Conservation (phyloP, 768 basidiomycete genomes). For the Suillus americanus region DNA sequence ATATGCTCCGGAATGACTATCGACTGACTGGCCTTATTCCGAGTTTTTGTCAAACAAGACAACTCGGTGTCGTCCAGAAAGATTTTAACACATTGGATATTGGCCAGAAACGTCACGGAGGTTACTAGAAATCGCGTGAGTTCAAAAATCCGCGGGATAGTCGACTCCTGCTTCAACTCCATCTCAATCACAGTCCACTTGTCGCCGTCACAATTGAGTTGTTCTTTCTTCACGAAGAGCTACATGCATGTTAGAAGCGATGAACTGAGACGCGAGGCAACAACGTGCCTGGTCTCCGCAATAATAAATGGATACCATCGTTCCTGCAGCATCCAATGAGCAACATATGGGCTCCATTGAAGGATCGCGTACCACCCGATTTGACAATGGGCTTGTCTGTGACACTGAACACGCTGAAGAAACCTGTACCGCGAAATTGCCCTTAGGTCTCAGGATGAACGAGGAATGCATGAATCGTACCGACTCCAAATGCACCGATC, state of each 20-base stretch:
- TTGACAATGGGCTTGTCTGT: conserved; percentile 27
- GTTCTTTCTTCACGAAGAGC: conserved; percentile 1
- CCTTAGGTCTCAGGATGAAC: background rate
- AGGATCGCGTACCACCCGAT: conserved; percentile 14
- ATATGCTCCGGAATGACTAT: background rate
- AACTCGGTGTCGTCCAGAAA: background rate
- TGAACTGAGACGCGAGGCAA: background rate
- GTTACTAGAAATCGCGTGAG: conserved; percentile 48
- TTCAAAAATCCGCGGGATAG: conserved; percentile 44
- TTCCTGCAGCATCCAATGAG: background rate
- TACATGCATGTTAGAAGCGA: conserved; percentile 2
- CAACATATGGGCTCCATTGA: background rate
- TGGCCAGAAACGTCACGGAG: conserved; percentile 48
- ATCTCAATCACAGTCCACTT: conserved; percentile 50
- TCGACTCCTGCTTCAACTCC: conserved; percentile 40
- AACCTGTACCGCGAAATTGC: conserved; percentile 9
- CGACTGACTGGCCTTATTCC: background rate
- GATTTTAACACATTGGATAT: conserved; percentile 23
- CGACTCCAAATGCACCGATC: conserved; percentile 48
- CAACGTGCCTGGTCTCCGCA: conserved; percentile 10
- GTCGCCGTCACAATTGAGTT: conserved; percentile 1
- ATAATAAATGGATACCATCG: conserved; percentile 7
- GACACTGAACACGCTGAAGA: conserved; percentile 30
- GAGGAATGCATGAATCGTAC: conserved; percentile 5
- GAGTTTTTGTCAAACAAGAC: background rate